These are phyloP conservation scores for Pouteria glomerata DNA, from an alignment of 148 eudicot genomes.

Conservation along the genomic window DNA sequence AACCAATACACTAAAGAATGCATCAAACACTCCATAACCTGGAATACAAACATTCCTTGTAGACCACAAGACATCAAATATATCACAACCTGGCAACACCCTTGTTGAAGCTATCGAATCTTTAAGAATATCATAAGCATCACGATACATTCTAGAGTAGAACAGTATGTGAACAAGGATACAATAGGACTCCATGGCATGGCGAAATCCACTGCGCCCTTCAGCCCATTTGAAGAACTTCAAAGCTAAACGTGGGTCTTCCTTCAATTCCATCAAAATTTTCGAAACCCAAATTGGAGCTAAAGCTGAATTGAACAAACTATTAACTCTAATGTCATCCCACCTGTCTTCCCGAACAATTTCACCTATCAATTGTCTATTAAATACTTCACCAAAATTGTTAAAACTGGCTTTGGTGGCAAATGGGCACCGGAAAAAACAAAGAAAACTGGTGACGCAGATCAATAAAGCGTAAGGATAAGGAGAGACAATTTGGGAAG, in stretches of 20 bases:
- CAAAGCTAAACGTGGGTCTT: conserved; percentile 57
- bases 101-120: conserved; percentile 38
- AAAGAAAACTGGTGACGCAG: conserved; percentile 41
- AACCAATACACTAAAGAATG: conserved; percentile 60
- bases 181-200: conserved; percentile 63
- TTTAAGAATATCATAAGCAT: conserved; percentile 46
- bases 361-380: conserved; percentile 34
- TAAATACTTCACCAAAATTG: conserved; percentile 24
- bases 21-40: conserved; percentile 87
- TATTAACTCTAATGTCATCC: conserved; percentile 57
- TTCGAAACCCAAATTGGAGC: conserved; percentile 62
- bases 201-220: conserved; percentile 45
- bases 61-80: conserved; percentile 66
- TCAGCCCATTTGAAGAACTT: conserved; percentile 73
- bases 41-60: conserved; percentile 55
- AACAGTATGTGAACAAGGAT: conserved; percentile 69
- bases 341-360: conserved; percentile 50
- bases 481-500: conserved; percentile 26
- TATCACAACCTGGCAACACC: conserved; percentile 31
- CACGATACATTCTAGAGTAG: conserved; percentile 60
- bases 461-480: conserved; percentile 34
- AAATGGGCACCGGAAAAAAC: conserved; percentile 33
- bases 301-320: conserved; percentile 42
- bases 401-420: conserved; percentile 25
- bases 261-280: conserved; percentile 50